These are phyloP conservation scores for Pyrrhoderma noxium DNA, from an alignment of 1,284 basidiomycete species.

Conservation along the genomic window DNA sequence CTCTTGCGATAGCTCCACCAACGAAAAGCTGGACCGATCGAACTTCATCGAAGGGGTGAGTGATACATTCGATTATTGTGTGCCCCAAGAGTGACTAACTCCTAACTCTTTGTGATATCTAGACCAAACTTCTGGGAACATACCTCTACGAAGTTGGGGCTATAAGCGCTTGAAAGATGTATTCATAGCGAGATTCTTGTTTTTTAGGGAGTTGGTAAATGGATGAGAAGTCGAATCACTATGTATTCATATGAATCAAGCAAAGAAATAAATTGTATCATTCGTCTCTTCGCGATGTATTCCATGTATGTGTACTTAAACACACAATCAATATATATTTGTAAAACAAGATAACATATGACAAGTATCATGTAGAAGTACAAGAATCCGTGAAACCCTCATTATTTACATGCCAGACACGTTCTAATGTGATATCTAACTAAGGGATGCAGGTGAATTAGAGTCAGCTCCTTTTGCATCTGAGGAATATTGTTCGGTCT, in stretches of 20 bases:
- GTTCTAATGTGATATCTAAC: too few relatives aligned
- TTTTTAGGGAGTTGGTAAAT: background rate
- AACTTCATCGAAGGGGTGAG: constrained; percentile 90
- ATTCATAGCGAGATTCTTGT: background rate
- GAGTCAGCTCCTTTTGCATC: too few relatives aligned
- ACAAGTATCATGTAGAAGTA: too few relatives aligned
- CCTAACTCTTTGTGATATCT: constrained; percentile 5
- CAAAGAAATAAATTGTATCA: background rate
- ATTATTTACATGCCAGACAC: too few relatives aligned
- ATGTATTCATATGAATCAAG: background rate
- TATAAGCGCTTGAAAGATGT: constrained; percentile 13
- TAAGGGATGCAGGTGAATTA: too few relatives aligned
- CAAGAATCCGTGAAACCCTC: too few relatives aligned
- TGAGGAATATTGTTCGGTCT: too few relatives aligned
- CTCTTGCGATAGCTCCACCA: constrained; percentile 60
- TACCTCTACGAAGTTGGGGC: constrained; percentile 78
- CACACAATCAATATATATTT: too few relatives aligned
- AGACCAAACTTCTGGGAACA: constrained; percentile 74
- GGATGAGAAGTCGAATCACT: background rate
- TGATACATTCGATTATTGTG: constrained; percentile 14
- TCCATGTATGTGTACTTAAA: too few relatives aligned
- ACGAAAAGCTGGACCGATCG: constrained; percentile 91
- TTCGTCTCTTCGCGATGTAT: too few relatives aligned
- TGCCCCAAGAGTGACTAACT: constrained; percentile 1
- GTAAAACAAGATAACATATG: too few relatives aligned